phyloP scores from a whole-genome alignment of 495 filamentous ascomycete genomes.

The Zalerion maritima region DNA sequence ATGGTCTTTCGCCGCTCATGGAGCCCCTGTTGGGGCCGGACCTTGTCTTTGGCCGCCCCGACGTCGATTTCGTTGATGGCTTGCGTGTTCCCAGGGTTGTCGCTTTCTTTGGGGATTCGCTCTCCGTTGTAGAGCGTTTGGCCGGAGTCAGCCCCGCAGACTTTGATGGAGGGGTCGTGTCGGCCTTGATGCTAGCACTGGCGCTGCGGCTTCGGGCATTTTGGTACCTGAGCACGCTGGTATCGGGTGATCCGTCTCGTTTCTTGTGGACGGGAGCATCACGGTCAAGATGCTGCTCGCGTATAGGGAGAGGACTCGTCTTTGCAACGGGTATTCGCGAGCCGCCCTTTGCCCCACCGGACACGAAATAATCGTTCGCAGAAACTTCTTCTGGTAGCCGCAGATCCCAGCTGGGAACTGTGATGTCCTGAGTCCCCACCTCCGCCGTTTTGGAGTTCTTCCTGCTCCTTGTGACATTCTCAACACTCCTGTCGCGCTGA shows the following conservation, averaged over 20 bases:
- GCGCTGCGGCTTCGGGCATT: conserved; percentile 58
- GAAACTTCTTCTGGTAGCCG: conserved; percentile 70
- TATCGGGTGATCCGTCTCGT: conserved; percentile 43
- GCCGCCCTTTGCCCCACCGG: conserved; percentile 19
- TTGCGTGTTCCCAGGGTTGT: conserved; percentile 20
- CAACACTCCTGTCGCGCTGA: conserved; percentile 17
- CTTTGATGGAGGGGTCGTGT: conserved; percentile 36
- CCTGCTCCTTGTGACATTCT: conserved; percentile 22
- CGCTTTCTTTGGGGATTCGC: conserved; percentile 32
- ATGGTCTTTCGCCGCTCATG: conserved; percentile 40
- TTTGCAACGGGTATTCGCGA: conserved; percentile 80
- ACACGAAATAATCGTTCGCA: conserved; percentile 27
- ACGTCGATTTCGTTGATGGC: too few relatives aligned
- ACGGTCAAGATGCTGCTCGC: conserved; percentile 52
- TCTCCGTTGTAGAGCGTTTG: conserved; percentile 27
- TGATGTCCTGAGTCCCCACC: conserved; percentile 15
- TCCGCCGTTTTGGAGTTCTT: conserved; percentile 32
- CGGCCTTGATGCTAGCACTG: conserved; percentile 43
- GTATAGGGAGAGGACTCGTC: conserved; percentile 60
- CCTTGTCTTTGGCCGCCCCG: conserved; percentile 49
- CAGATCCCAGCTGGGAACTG: conserved; percentile 45
- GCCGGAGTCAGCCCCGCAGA: conserved; percentile 21
- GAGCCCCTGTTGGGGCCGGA: conserved; percentile 35
- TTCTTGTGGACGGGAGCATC: conserved; percentile 53
- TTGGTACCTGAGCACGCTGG: conserved; percentile 34